These are phyloP conservation scores for Zygotorulaspora danielsina DNA, from an alignment of 805 yeast species.

Conservation along the genomic window DNA sequence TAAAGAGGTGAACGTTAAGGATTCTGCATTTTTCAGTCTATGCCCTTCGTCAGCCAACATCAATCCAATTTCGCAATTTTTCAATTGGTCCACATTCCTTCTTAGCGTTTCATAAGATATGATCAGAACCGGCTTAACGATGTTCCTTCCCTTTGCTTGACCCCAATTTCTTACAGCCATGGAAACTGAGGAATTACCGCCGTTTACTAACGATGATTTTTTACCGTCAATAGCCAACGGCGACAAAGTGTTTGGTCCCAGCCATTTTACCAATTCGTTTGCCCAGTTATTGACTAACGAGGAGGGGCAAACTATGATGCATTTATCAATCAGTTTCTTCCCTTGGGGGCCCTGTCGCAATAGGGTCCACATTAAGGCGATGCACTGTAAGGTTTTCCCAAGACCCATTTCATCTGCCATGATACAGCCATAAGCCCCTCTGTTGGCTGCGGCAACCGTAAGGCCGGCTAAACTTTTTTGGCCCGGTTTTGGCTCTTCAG, in stretches of 20 bases:
- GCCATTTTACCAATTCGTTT: conserved; percentile 90
- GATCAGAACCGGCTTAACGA: conserved; percentile 89
- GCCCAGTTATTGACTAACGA: conserved; percentile 96
- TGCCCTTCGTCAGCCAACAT: conserved; percentile 86
- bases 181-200: conserved; percentile 53
- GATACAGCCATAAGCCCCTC: conserved; percentile 88
- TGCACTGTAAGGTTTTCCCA: conserved; percentile 87
- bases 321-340: conserved; percentile 76
- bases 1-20: conserved; percentile 82
- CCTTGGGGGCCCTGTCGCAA: conserved; percentile 83
- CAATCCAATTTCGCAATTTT: conserved; percentile 77
- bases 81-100: conserved; percentile 71
- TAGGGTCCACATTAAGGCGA: conserved; percentile 88
- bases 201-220: conserved; percentile 49
- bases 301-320: conserved; percentile 92
- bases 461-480: conserved; percentile 1
- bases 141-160: conserved; percentile 75
- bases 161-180: conserved; percentile 79
- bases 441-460: conserved; percentile 37
- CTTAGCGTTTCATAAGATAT: conserved; percentile 92
- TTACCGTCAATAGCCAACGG: conserved; percentile 94
- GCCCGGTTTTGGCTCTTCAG: background rate
- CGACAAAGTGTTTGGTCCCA: conserved; percentile 84
- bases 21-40: conserved; percentile 81
- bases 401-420: conserved; percentile 99